Base-by-base conservation (phyloP, 2,329 filamentous ascomycete genomes). In the Ceratocystis diversiconidia region DNA sequence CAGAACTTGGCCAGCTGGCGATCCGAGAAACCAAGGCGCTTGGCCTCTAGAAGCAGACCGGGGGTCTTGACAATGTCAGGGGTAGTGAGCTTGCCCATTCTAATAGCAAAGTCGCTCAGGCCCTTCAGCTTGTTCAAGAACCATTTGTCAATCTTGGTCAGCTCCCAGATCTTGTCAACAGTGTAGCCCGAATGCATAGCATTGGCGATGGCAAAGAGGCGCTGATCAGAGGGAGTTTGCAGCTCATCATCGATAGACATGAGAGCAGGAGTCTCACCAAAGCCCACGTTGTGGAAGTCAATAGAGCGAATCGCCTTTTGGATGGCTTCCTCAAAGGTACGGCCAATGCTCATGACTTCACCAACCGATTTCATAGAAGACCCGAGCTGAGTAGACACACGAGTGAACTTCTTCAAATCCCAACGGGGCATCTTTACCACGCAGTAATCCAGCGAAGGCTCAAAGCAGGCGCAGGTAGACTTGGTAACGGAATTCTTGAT, bases 321-420 rank as follows among this genome's bases (percentile, higher is more conserved):
- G 52, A 99, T 96, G 7, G 94, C 94, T 77, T 99, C 94, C 76
- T 99, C 94, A 71, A 99, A 99, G 0, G 89, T 95, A 70, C 94
- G 82, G 66, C 94, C 94, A 70, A 99, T 96, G 72, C 89, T 92
- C 94, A 99, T 97, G 70, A 99, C 94, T 75, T 99, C 94, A 73
- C 94, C 94, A 64, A 99, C 92, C 83, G 90, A 96, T 86, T 97
- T 99, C 94, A 99, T 99, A 12, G 92, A 96, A 2, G 94, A 97
- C 36, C 92, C 92, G 28, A 99, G 87, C 73, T 95, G 88, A 0
- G 92, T 97, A 3, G 92, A 97, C 25, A 97, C 94, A 70, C 94
- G 86, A 32, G 90, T 95, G 77, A 99, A 99, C 79, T 99, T 99
- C 82, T 97, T 97, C 73, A 99, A 78, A 77, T 99, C 94, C 94